These are phyloP conservation scores for Pseudognaphalium luteoalbum DNA, from an alignment of 129 eudicot genomes.

Conservation along the genomic window DNA sequence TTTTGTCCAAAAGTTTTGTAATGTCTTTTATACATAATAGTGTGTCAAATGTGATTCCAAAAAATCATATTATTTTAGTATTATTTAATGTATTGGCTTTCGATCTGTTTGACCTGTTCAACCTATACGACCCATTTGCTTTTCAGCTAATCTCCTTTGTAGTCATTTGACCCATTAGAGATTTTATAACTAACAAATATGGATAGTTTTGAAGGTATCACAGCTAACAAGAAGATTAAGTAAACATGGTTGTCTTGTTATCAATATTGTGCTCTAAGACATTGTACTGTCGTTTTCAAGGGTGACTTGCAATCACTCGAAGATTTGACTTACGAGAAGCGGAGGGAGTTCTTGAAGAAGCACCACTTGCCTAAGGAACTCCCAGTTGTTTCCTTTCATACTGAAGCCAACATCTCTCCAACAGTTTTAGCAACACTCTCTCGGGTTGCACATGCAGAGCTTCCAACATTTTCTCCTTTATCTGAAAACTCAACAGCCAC, in stretches of 20 bases:
- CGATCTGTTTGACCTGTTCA: background rate
- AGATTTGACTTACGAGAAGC: slow-evolving; percentile 81
- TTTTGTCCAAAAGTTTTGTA: no score
- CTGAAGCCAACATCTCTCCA: slow-evolving; percentile 91
- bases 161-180: background rate
- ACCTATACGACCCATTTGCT: background rate
- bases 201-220: background rate
- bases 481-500: slow-evolving; percentile 40
- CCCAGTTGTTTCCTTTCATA: slow-evolving; percentile 82
- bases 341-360: slow-evolving; percentile 69
- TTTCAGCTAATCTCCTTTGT: background rate
- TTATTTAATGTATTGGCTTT: background rate
- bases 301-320: slow-evolving; percentile 95
- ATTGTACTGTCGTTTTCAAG: slow-evolving; percentile 40
- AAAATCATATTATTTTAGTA: background rate
- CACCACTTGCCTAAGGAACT: slow-evolving; percentile 72
- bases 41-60: background rate
- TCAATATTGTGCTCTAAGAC: background rate
- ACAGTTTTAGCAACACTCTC: slow-evolving; percentile 88
- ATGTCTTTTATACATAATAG: background rate
- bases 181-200: background rate
- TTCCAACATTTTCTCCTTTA: slow-evolving; percentile 52
- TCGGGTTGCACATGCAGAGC: slow-evolving; percentile 92
- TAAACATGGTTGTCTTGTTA: background rate
- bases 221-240: background rate